Evolutionary conservation across 108 stramenopile species (phyloP).

Genomic region (Nannochloropsis gaditana): DNA sequence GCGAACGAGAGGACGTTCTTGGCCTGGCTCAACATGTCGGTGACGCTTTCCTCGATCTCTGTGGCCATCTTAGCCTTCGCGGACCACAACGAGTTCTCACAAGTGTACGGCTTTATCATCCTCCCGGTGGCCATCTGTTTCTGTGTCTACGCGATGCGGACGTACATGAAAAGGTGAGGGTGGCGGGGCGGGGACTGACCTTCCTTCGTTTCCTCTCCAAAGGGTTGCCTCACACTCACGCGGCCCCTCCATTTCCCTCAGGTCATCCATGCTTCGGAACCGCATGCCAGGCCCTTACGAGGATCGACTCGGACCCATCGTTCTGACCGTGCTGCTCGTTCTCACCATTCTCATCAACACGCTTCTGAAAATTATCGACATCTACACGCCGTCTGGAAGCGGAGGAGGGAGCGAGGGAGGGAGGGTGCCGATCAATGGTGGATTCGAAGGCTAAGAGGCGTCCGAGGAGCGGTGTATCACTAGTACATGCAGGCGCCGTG

Average conservation of each 20-base stretch:
- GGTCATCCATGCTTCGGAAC: slow-evolving; percentile 18
- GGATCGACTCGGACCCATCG: slow-evolving; percentile 17
- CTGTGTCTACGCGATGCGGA: slow-evolving; percentile 21
- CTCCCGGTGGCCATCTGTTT: slow-evolving; percentile 25
- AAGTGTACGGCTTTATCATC: slow-evolving; percentile 23
- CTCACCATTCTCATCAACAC: slow-evolving; percentile 18
- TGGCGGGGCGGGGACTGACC: neutral
- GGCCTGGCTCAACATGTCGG: slow-evolving; percentile 25
- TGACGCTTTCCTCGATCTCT: slow-evolving; percentile 20
- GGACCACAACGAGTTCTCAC: slow-evolving; percentile 22
- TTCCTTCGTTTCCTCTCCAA: neutral
- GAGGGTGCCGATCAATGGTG: neutral
- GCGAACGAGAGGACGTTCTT: slow-evolving; percentile 26
- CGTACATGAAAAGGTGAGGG: neutral
- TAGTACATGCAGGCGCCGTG: too few species aligned
- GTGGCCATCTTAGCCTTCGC: slow-evolving; percentile 23
- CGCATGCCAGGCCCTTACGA: slow-evolving; percentile 20
- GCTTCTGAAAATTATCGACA: neutral
- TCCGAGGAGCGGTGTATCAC: too few species aligned
- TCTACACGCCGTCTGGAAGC: neutral
- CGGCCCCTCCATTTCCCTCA: neutral
- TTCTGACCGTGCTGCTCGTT: slow-evolving; percentile 20
- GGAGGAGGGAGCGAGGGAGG: neutral
- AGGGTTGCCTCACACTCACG: neutral
- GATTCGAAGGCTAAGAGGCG: too few species aligned